Evolutionary conservation across 805 yeast species (phyloP), one percentile per base, ranked within the genome.

Genomic region (Diddensiella transvaalensis): DNA sequence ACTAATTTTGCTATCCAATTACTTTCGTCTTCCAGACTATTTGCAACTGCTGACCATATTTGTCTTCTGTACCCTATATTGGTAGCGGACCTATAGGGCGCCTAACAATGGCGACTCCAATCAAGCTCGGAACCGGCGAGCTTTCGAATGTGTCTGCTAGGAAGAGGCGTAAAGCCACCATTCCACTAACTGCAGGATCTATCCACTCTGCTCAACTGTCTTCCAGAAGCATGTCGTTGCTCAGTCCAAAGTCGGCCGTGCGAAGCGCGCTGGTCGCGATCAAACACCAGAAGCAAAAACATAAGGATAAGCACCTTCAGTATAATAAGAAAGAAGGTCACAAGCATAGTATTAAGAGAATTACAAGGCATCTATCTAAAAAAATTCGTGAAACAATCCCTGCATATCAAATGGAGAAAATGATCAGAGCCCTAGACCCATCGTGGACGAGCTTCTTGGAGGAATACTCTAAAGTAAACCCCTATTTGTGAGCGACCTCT

Each of bases 371-470:
- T 13, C 18, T 45, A 19, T 45, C 48, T n/a, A 4, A 19, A 17
- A 37, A 39, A 23, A 8, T 45, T 17, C 13, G 37, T 11, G 39
- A 10, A 11, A 32, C 48, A 23, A 37, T 52, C 30, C 56, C 56
- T 5, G 56, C 36, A 22, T 21, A 35, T 24, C 22, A 43, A 4
- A 33, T 50, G 11, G 30, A 29, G 18, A 47, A 42, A 4, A 37
- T 43, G 24, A 38, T 51, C 42, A 29, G 40, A 24, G 49, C 47
- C 6, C 32, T 54, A n/a, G 50, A 43, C 22, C 48, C 55, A 33
- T 45, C 56, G 3, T 55, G 56, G 58, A 48, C 49, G 6, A 58
- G 50, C 36, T 55, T 45, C 29, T 35, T 52, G 23, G 56, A 55
- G 4, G 32, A 53, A 11, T 55, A 55, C 26, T 44, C 46, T 3